Percentiles rank a stretch among this genome's conserved stretches.
Evolutionary conservation across 257 asterid genomes (phyloP).

Genomic region (Leonotis leonurus): DNA sequence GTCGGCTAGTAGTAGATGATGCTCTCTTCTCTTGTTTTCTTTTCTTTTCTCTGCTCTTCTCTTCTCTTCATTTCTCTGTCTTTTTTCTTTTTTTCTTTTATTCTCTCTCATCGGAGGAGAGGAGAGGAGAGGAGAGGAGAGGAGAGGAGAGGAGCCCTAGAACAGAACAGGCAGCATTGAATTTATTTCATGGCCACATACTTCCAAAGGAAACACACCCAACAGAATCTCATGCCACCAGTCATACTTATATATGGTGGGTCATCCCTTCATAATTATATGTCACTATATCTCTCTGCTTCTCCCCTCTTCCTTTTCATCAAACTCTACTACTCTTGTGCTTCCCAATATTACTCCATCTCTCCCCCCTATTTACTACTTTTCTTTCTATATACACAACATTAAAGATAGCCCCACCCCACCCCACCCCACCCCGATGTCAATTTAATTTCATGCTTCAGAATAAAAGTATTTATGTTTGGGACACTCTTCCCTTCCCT

Average conservation of each 20-base stretch:
- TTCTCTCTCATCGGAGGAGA: no score
- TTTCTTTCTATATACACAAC: background rate
- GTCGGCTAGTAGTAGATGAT: background rate
- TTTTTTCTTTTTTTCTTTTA: background rate
- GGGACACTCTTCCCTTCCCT: background rate
- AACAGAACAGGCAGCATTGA: slow-evolving; percentile 6
- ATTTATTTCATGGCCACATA: slow-evolving; percentile 12
- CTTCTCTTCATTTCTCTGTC: no score
- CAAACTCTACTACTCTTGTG: background rate
- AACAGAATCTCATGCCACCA: slow-evolving; percentile 46
- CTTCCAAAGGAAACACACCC: slow-evolving; percentile 44
- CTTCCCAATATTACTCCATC: no score
- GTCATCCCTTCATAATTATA: slow-evolving; percentile 13
- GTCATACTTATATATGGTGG: slow-evolving; percentile 41
- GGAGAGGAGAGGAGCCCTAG: slow-evolving; percentile 20
- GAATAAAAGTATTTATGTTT: background rate
- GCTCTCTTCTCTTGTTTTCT: background rate
- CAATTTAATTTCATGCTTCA: background rate
- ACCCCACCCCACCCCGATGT: background rate
- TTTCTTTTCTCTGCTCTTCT: no score
- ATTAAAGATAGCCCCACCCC: background rate
- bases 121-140: no score
- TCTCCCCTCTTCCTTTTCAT: background rate
- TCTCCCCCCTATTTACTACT: no score
- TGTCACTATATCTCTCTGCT: background rate